These are phyloP conservation scores for Cylindrodendrum hubeiense DNA, from an alignment of 2,329 filamentous ascomycete species.

Conservation along the genomic window DNA sequence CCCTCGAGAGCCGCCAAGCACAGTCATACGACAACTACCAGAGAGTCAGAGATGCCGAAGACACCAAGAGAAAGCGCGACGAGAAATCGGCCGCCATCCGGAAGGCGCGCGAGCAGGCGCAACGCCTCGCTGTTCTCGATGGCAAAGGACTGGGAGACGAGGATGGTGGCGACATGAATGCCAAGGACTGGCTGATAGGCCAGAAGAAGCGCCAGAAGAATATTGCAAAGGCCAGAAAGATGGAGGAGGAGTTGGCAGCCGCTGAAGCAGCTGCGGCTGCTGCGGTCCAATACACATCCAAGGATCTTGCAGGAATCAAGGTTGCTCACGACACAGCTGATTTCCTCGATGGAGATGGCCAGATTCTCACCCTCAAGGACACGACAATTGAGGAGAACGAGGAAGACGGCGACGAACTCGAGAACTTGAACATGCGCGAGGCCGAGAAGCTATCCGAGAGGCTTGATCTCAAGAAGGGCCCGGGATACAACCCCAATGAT, in stretches of 20 bases:
- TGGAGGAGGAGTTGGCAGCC: conserved; percentile 82
- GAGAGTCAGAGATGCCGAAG: conserved; percentile 76
- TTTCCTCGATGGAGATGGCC: conserved; percentile 86
- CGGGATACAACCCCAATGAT: conserved; percentile 87
- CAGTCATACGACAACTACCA: conserved; percentile 80
- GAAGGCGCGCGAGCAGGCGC: conserved; percentile 86
- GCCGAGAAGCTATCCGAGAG: conserved; percentile 80
- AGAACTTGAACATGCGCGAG: conserved; percentile 79
- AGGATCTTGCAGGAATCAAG: conserved; percentile 89
- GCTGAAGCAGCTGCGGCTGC: conserved; percentile 76
- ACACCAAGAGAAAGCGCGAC: conserved; percentile 82
- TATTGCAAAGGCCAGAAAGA: conserved; percentile 80
- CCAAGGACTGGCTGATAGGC: conserved; percentile 86
- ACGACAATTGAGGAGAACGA: conserved; percentile 86
- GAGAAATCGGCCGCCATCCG: conserved; percentile 86
- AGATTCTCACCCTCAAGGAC: conserved; percentile 95
- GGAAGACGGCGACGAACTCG: conserved; percentile 90
- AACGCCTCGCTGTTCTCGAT: conserved; percentile 80
- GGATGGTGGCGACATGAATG: conserved; percentile 76
- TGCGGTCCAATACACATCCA: conserved; percentile 79
- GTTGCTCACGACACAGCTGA: conserved; percentile 88
- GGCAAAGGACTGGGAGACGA: conserved; percentile 87
- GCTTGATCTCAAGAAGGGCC: conserved; percentile 88
- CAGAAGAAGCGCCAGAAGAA: conserved; percentile 96
- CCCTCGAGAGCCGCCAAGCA: conserved; percentile 83